Conservation (phyloP, 352 stramenopile genomes). For the Pythium biforme region DNA sequence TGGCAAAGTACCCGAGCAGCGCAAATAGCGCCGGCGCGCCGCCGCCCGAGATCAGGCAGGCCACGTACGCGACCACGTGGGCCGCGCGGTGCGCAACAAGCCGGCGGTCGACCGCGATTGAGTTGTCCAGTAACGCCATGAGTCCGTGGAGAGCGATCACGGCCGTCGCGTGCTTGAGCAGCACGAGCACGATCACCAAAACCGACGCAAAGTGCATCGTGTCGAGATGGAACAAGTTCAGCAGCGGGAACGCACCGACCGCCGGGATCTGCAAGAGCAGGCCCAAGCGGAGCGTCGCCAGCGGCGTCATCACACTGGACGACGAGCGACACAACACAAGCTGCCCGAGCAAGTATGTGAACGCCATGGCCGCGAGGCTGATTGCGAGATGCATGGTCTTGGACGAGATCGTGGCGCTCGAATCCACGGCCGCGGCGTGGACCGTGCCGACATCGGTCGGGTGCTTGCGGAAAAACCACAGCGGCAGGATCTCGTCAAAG, state of each 20-base stretch:
- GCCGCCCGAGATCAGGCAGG: constrained; percentile 53
- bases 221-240: constrained; percentile 72
- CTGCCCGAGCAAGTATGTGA: constrained; percentile 52
- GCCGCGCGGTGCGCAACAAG: constrained; percentile 67
- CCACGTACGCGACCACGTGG: constrained; percentile 58
- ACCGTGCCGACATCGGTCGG: constrained; percentile 40
- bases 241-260: constrained; percentile 63
- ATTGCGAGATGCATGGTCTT: constrained; percentile 59
- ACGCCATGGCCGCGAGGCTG: constrained; percentile 49
- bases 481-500: constrained; percentile 77
- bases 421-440: constrained; percentile 22
- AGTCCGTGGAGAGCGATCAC: constrained; percentile 65
- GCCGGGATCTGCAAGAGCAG: constrained; percentile 78
- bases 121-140: constrained; percentile 75
- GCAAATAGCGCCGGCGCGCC: constrained; percentile 62
- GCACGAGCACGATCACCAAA: constrained; percentile 53
- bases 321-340: constrained; percentile 52
- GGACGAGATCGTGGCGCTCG: constrained; percentile 39
- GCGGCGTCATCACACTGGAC: constrained; percentile 69
- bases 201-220: constrained; percentile 57
- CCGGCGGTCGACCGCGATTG: constrained; percentile 67
- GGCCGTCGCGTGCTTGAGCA: constrained; percentile 62
- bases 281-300: constrained; percentile 71
- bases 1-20: constrained; percentile 70
- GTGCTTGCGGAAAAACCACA: constrained; percentile 81